Evolutionary conservation across 2,329 filamentous ascomycete species (phyloP), one percentile per base, ranked within the genome.

Genomic region (Clarireedia homoeocarpa): DNA sequence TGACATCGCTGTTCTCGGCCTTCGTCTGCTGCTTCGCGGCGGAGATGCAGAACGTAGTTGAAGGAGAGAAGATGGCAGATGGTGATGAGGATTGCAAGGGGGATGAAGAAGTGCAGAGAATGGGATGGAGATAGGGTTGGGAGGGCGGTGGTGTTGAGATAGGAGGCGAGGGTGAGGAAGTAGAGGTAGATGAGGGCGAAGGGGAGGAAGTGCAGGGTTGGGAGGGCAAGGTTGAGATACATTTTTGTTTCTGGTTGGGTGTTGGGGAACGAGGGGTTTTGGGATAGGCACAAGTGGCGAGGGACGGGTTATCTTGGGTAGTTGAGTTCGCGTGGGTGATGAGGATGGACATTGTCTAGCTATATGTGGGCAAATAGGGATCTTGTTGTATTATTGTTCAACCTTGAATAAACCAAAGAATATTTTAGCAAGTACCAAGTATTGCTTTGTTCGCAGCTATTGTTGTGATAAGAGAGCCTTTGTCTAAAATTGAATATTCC

Each of bases 351-450:
- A 76, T 74, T 0, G 95, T 95, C 70, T 79, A 83, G 30, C 77
- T 73, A 7, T 95, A 95, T 70, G 73, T 71, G 1, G 71, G 77
- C 60, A 72, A 71, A 54, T 86, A 95, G 47, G 95, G 89, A 89
- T 74, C 20, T 20, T 20, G 20, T 20, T 20, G 20, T 20, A 20
- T 20, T 78, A 39, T 75, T 74, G 55, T 68, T 96, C 61, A 78
- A 79, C 36, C 81, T 73, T 1, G 89, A 89, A 1, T 77, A 77
- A 59, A 85, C 88, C 23, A 92, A 55, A 52, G 50, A 65, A 42
- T 20, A 66, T 52, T 55, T 23, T 10, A 48, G 30, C 3, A 15
- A n/a, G 2, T n/a, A 10, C 3, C 3, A 34, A 10, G 9, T 12
- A 12, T 9, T 34, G 10, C 30, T 34, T 34, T 34, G 30, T 34